A percentile compares a stretch with the other conserved stretches of the same genome.
Conservation (phyloP, 805 yeast genomes). For the Candida saitoana region DNA sequence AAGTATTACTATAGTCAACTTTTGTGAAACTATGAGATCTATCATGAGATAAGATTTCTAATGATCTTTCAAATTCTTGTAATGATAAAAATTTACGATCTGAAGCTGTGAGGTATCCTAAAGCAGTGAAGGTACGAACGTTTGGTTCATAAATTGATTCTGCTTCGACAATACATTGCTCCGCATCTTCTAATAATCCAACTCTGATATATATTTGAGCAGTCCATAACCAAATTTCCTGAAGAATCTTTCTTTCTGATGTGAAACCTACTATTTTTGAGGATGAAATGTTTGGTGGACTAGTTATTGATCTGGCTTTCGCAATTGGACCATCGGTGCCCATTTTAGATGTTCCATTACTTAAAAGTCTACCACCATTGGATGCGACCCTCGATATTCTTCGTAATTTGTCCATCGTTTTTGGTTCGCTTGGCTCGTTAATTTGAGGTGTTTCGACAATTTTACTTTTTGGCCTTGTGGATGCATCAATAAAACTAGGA, state of each 20-base stretch:
- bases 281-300: not conserved
- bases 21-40: conserved; percentile 20
- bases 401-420: conserved; percentile 2
- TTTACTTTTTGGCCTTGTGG: conserved; percentile 1
- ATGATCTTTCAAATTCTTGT: conserved; percentile 60
- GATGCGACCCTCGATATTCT: conserved; percentile 5
- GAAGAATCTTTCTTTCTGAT: conserved; percentile 41
- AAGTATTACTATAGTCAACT: conserved; percentile 44
- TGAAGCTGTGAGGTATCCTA: conserved; percentile 45
- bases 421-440: not conserved
- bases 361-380: conserved; percentile 1
- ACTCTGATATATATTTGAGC: conserved; percentile 59
- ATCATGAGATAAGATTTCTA: conserved; percentile 39
- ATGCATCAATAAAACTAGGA: conserved; percentile 39
- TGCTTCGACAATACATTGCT: conserved; percentile 71
- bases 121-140: conserved; percentile 45
- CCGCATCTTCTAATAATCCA: conserved; percentile 55
- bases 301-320: not conserved
- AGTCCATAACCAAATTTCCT: conserved; percentile 72
- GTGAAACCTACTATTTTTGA: not conserved
- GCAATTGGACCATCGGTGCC: not conserved
- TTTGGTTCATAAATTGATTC: conserved; percentile 45
- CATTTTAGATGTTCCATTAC: not conserved
- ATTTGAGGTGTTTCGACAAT: not conserved
- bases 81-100: conserved; percentile 47